Evolutionary conservation across 1,284 basidiomycete genomes (phyloP).

Genomic region (Sporisorium exsertum): DNA sequence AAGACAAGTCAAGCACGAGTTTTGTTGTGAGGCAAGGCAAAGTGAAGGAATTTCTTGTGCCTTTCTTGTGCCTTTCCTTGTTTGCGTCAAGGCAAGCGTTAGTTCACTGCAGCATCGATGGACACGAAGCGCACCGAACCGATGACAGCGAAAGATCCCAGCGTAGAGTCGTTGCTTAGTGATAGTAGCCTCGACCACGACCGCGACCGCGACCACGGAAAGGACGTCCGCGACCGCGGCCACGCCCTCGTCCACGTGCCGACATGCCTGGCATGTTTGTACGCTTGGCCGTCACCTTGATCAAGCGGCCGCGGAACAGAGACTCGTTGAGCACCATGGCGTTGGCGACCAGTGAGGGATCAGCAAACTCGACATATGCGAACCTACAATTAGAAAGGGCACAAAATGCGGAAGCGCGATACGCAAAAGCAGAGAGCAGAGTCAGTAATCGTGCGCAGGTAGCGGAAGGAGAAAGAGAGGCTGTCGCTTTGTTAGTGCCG

Average conservation of each 20-base stretch:
- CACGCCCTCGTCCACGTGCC: slow-evolving; percentile 61
- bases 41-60: neutral
- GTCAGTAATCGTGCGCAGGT: neutral
- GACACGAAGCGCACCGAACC: too few species aligned
- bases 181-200: slow-evolving; percentile 55
- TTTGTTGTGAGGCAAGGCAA: neutral
- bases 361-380: slow-evolving; percentile 98
- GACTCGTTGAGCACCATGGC: slow-evolving; percentile 96
- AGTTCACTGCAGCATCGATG: too few species aligned
- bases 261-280: slow-evolving; percentile 67
- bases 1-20: neutral
- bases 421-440: neutral
- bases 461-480: neutral
- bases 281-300: slow-evolving; percentile 75
- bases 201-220: slow-evolving; percentile 59
- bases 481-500: neutral
- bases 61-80: neutral
- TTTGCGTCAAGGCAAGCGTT: neutral
- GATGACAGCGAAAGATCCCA: neutral
- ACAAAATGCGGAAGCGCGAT: too few species aligned
- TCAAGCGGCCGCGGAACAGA: slow-evolving; percentile 88
- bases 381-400: slow-evolving; percentile 74
- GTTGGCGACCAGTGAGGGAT: slow-evolving; percentile 90
- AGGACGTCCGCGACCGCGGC: slow-evolving; percentile 58
- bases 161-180: neutral